Conservation (phyloP, 176 grass and related monocot genomes). For the Eleusine indica region DNA sequence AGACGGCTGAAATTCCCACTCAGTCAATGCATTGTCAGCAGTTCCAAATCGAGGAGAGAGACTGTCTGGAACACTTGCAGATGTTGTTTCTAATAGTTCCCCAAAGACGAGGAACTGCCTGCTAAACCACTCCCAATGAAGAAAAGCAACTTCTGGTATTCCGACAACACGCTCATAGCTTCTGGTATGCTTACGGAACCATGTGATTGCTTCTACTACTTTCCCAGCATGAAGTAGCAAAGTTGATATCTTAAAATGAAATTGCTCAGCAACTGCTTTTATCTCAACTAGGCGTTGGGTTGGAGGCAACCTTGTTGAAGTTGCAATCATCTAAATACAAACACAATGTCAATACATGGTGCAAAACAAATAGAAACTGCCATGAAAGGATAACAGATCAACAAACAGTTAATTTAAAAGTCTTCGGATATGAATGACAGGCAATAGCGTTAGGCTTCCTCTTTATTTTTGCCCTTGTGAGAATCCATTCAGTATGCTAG, state of each 20-base stretch:
- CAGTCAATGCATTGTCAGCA: constrained; percentile 78
- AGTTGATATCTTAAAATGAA: constrained; percentile 98
- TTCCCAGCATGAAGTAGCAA: constrained; percentile 92
- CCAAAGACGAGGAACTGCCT: constrained; percentile 96
- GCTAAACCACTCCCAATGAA: constrained; percentile 99
- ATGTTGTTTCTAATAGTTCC: constrained; percentile 89
- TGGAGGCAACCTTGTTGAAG: constrained; percentile 92
- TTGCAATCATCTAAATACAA: constrained; percentile 75
- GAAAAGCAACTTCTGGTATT: constrained; percentile 69
- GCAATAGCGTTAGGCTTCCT: neutral
- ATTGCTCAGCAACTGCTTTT: constrained; percentile 87
- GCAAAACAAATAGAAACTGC: constrained; percentile 33
- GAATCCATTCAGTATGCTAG: constrained; percentile 12
- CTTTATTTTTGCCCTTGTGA: constrained; percentile 18
- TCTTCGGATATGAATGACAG: neutral
- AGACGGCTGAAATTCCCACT: constrained; percentile 97
- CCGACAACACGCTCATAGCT: constrained; percentile 75
- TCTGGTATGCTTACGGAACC: constrained; percentile 82
- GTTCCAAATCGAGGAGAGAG: constrained; percentile 78
- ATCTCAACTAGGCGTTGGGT: constrained; percentile 86
- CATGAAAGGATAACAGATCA: constrained; percentile 28
- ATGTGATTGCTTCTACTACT: constrained; percentile 83
- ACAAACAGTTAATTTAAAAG: neutral
- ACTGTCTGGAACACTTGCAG: constrained; percentile 58
- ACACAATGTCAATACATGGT: constrained; percentile 40